Percentiles rank a stretch among this genome's conserved stretches.
phyloP scores from a whole-genome alignment of 371 early-diverging fungal species.

The Mortierella sp. region DNA sequence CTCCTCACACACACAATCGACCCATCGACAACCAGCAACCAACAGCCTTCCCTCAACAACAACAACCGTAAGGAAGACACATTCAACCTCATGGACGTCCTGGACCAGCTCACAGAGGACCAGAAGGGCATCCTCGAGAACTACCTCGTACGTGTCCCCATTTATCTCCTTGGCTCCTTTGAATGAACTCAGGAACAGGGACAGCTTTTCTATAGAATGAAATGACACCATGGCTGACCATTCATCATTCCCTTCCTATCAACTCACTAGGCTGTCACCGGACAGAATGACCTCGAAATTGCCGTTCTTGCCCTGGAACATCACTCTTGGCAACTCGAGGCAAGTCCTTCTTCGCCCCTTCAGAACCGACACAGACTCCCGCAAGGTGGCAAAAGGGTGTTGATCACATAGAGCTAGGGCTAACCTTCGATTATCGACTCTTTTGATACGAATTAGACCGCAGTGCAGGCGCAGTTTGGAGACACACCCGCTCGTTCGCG shows the following conservation, averaged over 20 bases:
- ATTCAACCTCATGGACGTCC: constrained; percentile 39
- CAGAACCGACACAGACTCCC: background rate
- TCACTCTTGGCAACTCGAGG: constrained; percentile 58
- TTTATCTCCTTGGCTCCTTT: background rate
- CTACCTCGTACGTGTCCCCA: constrained; percentile 47
- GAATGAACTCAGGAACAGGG: background rate
- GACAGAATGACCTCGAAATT: constrained; percentile 55
- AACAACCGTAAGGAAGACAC: background rate
- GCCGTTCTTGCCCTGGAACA: constrained; percentile 53
- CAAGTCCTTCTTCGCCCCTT: constrained; percentile 1
- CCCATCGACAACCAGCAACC: background rate
- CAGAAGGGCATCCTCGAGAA: constrained; percentile 46
- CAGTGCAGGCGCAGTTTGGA: constrained; percentile 59
- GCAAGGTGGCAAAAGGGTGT: background rate
- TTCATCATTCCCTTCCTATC: background rate
- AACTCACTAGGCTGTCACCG: constrained; percentile 44
- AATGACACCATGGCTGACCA: background rate
- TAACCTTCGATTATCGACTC: background rate
- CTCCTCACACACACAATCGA: background rate
- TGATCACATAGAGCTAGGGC: background rate
- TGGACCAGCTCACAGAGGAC: constrained; percentile 50
- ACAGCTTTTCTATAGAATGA: background rate
- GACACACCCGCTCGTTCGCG: constrained; percentile 40
- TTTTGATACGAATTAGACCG: constrained; percentile 26
- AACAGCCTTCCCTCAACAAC: background rate